Conservation (phyloP, 306 rosid genomes). For the Citrullus amarus region DNA sequence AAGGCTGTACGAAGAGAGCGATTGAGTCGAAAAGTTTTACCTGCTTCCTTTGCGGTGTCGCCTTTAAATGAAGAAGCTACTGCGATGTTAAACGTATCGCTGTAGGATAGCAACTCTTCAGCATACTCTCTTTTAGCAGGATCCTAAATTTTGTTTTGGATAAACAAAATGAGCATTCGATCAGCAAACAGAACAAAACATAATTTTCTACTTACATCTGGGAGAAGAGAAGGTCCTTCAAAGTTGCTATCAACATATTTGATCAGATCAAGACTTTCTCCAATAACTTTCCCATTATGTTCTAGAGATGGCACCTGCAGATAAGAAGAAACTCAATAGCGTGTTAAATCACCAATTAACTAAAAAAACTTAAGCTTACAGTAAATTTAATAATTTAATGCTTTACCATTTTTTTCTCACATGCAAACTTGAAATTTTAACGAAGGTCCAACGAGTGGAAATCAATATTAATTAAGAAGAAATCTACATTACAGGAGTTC, state of each 20-base stretch:
- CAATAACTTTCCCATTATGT: slow-evolving; percentile 73
- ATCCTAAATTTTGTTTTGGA: slow-evolving; percentile 25
- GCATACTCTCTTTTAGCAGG: slow-evolving; percentile 35
- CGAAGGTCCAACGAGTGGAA: no score
- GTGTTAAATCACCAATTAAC: no score
- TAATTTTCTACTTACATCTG: slow-evolving; percentile 29
- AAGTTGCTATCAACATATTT: slow-evolving; percentile 54
- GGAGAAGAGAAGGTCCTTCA: slow-evolving; percentile 46
- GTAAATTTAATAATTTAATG: no score
- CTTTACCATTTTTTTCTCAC: no score
- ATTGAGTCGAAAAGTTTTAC: slow-evolving; percentile 25
- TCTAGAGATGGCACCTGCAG: slow-evolving; percentile 46
- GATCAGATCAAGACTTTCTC: slow-evolving; percentile 82
- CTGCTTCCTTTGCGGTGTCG: slow-evolving; percentile 23
- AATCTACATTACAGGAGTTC: no score
- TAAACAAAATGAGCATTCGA: background rate
- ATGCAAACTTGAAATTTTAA: no score
- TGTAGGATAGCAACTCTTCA: slow-evolving; percentile 39
- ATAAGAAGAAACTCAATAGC: background rate
- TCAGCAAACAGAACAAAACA: background rate
- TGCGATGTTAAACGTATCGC: slow-evolving; percentile 24
- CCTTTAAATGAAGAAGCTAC: slow-evolving; percentile 26
- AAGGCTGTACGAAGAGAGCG: background rate
- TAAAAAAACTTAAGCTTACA: no score
- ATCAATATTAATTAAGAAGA: no score